Evolutionary conservation across 1,139 yeast genomes (phyloP), one percentile per base, ranked within the genome.

Genomic region (Yamadazyma aaseri): DNA sequence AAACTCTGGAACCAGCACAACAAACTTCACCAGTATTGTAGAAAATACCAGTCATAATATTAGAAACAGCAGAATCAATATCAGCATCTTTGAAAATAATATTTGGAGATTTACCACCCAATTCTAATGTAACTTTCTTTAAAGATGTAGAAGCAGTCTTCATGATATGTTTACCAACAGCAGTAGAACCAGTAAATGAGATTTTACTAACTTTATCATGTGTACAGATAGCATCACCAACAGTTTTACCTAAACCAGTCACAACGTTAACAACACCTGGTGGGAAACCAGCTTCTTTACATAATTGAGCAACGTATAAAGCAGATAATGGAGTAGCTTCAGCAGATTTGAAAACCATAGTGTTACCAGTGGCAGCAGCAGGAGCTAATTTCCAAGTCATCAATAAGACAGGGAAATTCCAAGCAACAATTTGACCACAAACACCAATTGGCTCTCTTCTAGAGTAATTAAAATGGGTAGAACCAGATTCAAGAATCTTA

Each of bases 1-100:
- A 81, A 36, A 85, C 65, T 60, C 95, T 80, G 32, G 95, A 84
- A 46, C 94, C 92, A 27, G 95, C 95, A 57, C 86, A 81, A 66
- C 95, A 86, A 38, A 83, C 90, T 65, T 86, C 95, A 60, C 95
- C 95, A 49, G 86, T 78, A 71, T 86, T 86, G 74, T 73, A 83
- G 76, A 76, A 53, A n/a, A 71, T 67, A 22, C 69, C 63, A 4
- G 78, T 77, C 6, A 66, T 73, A 77, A 34, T 75, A 35, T 78
- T 71, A 49, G 72, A 68, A 41, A 83, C 78, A 40, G 94, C 80
- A 50, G 64, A 63, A 38, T 76, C 76, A 37, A 85, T 49, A 50
- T 85, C 77, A 41, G 86, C 86, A 56, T 85, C 94, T 49, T 78
- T 72, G 53, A 84, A 84, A 32, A 85, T 79, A 48, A 85, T 77